phyloP scores from a whole-genome alignment of 2,329 filamentous ascomycete genomes.

The Beauveria medogensis region DNA sequence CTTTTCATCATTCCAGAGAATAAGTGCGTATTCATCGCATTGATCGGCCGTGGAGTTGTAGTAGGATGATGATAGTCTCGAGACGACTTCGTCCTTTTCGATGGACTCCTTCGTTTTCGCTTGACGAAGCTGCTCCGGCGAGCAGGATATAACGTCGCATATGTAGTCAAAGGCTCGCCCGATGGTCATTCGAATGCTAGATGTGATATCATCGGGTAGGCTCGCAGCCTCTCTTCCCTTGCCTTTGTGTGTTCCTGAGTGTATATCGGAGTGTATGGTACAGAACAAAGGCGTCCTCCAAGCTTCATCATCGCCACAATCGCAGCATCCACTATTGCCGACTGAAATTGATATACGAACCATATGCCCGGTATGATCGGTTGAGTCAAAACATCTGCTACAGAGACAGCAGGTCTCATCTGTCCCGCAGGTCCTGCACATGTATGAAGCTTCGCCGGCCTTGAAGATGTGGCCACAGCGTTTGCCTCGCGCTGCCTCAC shows the following conservation, averaged over 20 bases:
- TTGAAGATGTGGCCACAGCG: conserved; percentile 97
- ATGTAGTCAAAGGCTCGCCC: conserved; percentile 84
- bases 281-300: conserved; percentile 85
- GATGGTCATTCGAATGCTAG: conserved; percentile 78
- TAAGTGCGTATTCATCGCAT: conserved; percentile 63
- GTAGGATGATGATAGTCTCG: conserved; percentile 60
- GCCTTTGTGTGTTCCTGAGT: conserved; percentile 45
- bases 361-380: conserved; percentile 88
- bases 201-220: conserved; percentile 66
- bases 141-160: conserved; percentile 96
- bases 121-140: conserved; percentile 85
- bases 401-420: conserved; percentile 96
- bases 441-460: conserved; percentile 84
- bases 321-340: conserved; percentile 92
- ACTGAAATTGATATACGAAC: conserved; percentile 82
- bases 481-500: conserved; percentile 81
- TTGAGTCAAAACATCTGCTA: conserved; percentile 88
- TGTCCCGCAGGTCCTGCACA: conserved; percentile 85
- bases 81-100: conserved; percentile 69
- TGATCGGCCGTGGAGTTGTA: conserved; percentile 53
- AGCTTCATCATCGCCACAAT: conserved; percentile 92
- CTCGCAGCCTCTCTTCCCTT: conserved; percentile 51
- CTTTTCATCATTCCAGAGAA: conserved; percentile 98
- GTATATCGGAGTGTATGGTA: conserved; percentile 73
- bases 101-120: conserved; percentile 79